Percentiles rank a stretch among this genome's conserved stretches.
phyloP scores from a whole-genome alignment of 768 basidiomycete species.

The Phaffia tasmanica region DNA sequence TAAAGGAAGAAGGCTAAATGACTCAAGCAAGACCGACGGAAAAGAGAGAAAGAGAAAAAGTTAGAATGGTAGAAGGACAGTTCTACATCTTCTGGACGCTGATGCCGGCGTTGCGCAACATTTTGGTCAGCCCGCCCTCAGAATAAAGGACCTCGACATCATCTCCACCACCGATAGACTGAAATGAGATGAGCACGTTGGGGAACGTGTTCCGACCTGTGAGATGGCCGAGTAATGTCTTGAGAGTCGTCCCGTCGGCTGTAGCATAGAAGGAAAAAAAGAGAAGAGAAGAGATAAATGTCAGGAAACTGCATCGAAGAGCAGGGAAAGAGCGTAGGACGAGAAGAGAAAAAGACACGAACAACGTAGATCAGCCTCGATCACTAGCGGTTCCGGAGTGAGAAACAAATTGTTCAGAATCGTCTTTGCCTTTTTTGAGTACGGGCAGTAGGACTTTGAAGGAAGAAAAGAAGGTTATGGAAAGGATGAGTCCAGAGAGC shows the following conservation, averaged over 20 bases:
- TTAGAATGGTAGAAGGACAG: too few species aligned
- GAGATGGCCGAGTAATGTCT: conserved; percentile 34
- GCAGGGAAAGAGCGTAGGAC: background rate
- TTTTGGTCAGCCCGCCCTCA: conserved; percentile 33
- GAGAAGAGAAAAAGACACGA: conserved; percentile 18
- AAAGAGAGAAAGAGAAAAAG: too few species aligned
- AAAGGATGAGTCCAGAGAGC: background rate
- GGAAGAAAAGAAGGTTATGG: background rate
- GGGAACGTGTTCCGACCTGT: conserved; percentile 38
- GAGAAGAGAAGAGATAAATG: background rate
- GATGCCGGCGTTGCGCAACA: conserved; percentile 14
- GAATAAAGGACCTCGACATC: conserved; percentile 36
- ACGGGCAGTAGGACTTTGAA: conserved; percentile 37
- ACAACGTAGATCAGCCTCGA: conserved; percentile 38
- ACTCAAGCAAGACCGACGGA: too few species aligned
- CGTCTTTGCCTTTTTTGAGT: conserved; percentile 35
- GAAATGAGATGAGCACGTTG: conserved; percentile 37
- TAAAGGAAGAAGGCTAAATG: too few species aligned
- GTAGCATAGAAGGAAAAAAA: background rate
- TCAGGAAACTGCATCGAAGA: too few species aligned
- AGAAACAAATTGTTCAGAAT: conserved; percentile 34
- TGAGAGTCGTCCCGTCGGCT: conserved; percentile 35
- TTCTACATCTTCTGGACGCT: background rate
- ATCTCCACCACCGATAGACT: conserved; percentile 37
- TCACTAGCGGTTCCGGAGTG: conserved; percentile 33